A percentile compares a stretch with the other conserved stretches of the same genome.
Conservation (phyloP, 208 protist genomes). For the Angomonas ambiguus region DNA sequence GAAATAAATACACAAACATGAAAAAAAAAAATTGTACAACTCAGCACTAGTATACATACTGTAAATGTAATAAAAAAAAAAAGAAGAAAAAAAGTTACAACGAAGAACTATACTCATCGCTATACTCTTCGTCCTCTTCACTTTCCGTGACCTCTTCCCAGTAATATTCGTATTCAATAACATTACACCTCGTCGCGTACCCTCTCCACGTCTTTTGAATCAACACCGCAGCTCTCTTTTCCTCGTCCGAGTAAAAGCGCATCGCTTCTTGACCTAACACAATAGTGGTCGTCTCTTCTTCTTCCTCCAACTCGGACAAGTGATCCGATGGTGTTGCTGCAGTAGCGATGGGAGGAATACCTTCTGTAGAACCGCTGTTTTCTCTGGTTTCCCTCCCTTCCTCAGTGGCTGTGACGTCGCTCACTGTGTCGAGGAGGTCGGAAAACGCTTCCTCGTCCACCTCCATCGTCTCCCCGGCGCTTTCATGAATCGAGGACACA, state of each 20-base stretch:
- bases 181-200: conserved; percentile 24
- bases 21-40: conserved; percentile 12
- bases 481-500: not conserved
- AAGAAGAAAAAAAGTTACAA: not conserved
- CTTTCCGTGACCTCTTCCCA: conserved; percentile 23
- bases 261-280: not conserved
- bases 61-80: conserved; percentile 8
- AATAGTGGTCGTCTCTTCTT: not conserved
- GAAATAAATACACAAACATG: not conserved
- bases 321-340: not conserved
- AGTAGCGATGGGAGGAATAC: too few species aligned
- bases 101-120: not conserved
- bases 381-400: not conserved
- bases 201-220: conserved; percentile 57
- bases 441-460: not conserved
- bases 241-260: conserved; percentile 7
- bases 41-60: not conserved
- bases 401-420: not conserved
- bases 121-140: conserved; percentile 48
- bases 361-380: too few species aligned
- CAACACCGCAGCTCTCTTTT: conserved; percentile 17
- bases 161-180: conserved; percentile 20
- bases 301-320: not conserved
- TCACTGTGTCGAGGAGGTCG: not conserved
- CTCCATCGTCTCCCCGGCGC: not conserved